A percentile compares a stretch with the other conserved stretches of the same genome.
These are phyloP conservation scores for Diaporthe sp. DNA, from an alignment of 2,329 filamentous ascomycete species.

Conservation along the genomic window DNA sequence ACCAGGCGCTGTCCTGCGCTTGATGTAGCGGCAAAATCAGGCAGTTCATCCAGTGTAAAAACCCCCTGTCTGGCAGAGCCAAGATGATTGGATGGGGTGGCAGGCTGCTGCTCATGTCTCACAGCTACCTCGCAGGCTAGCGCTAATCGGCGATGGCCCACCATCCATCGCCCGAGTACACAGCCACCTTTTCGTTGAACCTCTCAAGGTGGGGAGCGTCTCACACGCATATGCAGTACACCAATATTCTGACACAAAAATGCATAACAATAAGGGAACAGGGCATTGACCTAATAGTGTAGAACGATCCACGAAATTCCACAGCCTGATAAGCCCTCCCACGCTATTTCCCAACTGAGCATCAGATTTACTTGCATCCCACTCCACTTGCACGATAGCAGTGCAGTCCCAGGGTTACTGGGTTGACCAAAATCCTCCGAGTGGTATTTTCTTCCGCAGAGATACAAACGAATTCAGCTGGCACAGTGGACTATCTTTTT, in stretches of 20 bases:
- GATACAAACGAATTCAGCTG: too few species aligned
- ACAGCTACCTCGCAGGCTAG: background rate
- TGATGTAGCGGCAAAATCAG: background rate
- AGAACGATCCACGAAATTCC: background rate
- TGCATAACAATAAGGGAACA: background rate
- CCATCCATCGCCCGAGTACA: background rate
- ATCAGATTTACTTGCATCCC: background rate
- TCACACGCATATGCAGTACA: background rate
- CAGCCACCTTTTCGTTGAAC: background rate
- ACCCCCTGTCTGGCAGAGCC: background rate
- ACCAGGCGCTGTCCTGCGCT: background rate
- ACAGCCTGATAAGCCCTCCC: background rate
- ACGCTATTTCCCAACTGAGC: background rate
- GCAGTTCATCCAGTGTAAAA: slow-evolving; percentile 10
- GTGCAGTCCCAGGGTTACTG: too few species aligned
- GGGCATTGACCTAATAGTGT: background rate
- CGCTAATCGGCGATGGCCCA: background rate
- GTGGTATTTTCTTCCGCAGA: too few species aligned
- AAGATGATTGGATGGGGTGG: background rate
- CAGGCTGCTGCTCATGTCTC: background rate
- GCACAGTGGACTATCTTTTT: too few species aligned
- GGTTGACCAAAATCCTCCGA: too few species aligned
- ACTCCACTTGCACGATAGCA: background rate
- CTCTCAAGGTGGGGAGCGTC: background rate
- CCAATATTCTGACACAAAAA: background rate